These are phyloP conservation scores for Carex parvula DNA, from an alignment of 176 grass and related monocot species.

Conservation along the genomic window DNA sequence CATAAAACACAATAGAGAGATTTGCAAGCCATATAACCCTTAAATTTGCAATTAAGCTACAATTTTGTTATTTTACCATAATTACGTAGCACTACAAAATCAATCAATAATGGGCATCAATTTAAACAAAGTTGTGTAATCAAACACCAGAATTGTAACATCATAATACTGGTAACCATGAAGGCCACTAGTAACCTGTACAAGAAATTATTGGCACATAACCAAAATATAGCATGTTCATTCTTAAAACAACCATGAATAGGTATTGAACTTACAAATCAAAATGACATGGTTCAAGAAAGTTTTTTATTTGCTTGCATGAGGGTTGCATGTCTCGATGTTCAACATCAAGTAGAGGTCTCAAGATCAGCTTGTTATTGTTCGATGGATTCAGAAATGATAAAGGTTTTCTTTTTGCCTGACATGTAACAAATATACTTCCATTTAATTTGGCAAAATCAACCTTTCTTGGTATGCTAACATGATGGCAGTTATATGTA, in stretches of 20 bases:
- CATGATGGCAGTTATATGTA: background rate
- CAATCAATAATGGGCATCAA: background rate
- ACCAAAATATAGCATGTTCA: background rate
- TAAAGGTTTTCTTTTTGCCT: slow-evolving; percentile 74
- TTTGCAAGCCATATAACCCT: background rate
- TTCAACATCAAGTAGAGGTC: slow-evolving; percentile 34
- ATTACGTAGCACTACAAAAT: background rate
- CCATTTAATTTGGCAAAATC: background rate
- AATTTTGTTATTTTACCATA: background rate
- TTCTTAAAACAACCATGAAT: slow-evolving; percentile 4
- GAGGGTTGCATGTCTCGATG: slow-evolving; percentile 34
- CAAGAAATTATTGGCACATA: background rate
- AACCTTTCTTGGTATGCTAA: background rate
- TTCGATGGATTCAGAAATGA: slow-evolving; percentile 49
- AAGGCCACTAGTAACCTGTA: background rate
- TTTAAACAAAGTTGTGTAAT: background rate
- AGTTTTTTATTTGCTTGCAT: slow-evolving; percentile 58
- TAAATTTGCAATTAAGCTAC: background rate
- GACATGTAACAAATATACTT: slow-evolving; percentile 16
- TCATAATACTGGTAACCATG: background rate
- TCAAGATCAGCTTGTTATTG: slow-evolving; percentile 49
- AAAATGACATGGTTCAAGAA: slow-evolving; percentile 39
- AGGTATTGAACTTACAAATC: slow-evolving; percentile 20
- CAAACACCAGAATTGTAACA: background rate
- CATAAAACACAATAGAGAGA: background rate